Evolutionary conservation across 768 basidiomycete species (phyloP).

Genomic region (Lactarius trivialis): DNA sequence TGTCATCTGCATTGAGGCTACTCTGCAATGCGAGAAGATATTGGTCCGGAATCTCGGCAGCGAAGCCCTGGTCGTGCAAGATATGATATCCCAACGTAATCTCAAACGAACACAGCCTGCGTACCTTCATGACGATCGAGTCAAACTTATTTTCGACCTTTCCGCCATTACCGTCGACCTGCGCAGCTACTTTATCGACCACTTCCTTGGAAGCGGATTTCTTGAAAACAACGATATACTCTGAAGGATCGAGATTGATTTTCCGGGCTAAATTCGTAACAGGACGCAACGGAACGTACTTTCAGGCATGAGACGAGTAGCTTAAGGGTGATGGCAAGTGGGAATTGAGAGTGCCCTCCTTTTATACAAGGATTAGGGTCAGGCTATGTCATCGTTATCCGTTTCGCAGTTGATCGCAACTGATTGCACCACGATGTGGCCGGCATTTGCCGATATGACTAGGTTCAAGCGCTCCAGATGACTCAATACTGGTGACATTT

Average conservation of each 20-base stretch:
- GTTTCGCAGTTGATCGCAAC: not conserved
- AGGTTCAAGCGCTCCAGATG: not conserved
- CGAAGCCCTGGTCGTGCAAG: slow-evolving; percentile 34
- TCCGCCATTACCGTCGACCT: slow-evolving; percentile 40
- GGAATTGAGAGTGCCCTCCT: not conserved
- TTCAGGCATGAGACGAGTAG: slow-evolving; percentile 23
- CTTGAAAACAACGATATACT: slow-evolving; percentile 54
- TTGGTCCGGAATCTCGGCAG: slow-evolving; percentile 34
- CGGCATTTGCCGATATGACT: slow-evolving; percentile 7
- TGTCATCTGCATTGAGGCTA: slow-evolving; percentile 24
- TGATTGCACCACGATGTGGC: not conserved
- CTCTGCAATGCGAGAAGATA: slow-evolving; percentile 33
- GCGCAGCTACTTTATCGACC: slow-evolving; percentile 36
- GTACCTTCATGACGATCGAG: slow-evolving; percentile 25
- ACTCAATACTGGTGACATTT: too few species aligned
- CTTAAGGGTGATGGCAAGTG: not conserved
- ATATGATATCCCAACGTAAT: not conserved
- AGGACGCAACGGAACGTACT: slow-evolving; percentile 16
- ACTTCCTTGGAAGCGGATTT: slow-evolving; percentile 34
- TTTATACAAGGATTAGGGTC: not conserved
- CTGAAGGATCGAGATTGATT: slow-evolving; percentile 27
- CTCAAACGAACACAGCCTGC: not conserved
- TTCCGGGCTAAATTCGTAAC: not conserved
- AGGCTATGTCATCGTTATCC: not conserved
- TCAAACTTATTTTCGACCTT: slow-evolving; percentile 37